These are phyloP conservation scores for Leccinum barrowsii DNA, from an alignment of 768 basidiomycete species.

Conservation along the genomic window DNA sequence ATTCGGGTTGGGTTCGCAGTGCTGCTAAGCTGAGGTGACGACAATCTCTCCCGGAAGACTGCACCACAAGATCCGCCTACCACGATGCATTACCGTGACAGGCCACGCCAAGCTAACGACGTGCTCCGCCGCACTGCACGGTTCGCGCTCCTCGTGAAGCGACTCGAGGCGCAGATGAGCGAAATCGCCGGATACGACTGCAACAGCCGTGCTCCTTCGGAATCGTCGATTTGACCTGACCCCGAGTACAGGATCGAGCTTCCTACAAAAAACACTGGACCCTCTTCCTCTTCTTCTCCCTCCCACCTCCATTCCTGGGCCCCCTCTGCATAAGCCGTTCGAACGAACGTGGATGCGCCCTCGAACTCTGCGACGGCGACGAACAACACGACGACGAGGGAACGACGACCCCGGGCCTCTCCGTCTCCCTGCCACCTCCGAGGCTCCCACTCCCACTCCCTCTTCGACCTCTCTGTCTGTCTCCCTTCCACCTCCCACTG, in stretches of 20 bases:
- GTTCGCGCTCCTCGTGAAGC: slow-evolving; percentile 76
- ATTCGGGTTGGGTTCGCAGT: not conserved
- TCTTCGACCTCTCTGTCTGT: no score
- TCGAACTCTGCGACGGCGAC: no score
- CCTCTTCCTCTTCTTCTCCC: no score
- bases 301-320: no score
- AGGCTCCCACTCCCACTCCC: no score
- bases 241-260: slow-evolving; percentile 56
- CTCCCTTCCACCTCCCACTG: no score
- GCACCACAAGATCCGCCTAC: slow-evolving; percentile 79
- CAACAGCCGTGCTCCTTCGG: not conserved
- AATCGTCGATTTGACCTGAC: slow-evolving; percentile 3
- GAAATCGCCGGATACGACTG: slow-evolving; percentile 42
- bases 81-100: slow-evolving; percentile 39
- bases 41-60: slow-evolving; percentile 46
- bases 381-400: no score
- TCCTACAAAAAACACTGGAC: slow-evolving; percentile 86
- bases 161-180: slow-evolving; percentile 82
- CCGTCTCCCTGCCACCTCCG: no score
- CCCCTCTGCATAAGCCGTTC: no score
- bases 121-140: slow-evolving; percentile 79
- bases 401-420: no score
- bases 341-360: no score
- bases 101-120: slow-evolving; percentile 65
- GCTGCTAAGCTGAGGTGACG: not conserved